Evolutionary conservation across 768 basidiomycete species (phyloP).

Genomic region (Strobilomyces echinocephalus): DNA sequence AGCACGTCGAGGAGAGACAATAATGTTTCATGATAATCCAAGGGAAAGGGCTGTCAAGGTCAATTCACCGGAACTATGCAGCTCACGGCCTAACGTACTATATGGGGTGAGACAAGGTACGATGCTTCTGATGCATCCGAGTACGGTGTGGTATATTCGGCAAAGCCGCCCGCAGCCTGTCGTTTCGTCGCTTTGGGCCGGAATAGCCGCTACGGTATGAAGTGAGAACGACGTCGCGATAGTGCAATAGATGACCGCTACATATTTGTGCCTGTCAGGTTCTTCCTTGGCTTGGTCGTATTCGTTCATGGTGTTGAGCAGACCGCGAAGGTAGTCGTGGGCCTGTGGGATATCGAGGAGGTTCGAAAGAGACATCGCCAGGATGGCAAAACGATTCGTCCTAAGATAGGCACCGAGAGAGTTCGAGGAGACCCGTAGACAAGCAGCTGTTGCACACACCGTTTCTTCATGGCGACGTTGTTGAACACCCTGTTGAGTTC

Average conservation of each 20-base stretch:
- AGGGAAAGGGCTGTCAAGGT: slow-evolving; percentile 64
- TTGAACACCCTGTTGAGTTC: slow-evolving; percentile 76
- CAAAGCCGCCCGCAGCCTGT: slow-evolving; percentile 44
- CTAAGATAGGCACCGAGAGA: slow-evolving; percentile 35
- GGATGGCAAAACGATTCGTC: slow-evolving; percentile 75
- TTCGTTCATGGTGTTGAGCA: slow-evolving; percentile 67
- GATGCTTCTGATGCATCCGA: slow-evolving; percentile 59
- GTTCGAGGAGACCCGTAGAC: background rate
- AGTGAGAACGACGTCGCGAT: slow-evolving; percentile 7
- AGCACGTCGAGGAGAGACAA: slow-evolving; percentile 86
- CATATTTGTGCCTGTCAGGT: slow-evolving; percentile 62
- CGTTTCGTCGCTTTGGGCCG: slow-evolving; percentile 55
- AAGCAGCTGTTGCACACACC: slow-evolving; percentile 40
- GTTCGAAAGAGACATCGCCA: slow-evolving; percentile 82
- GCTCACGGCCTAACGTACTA: slow-evolving; percentile 44
- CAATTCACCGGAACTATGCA: slow-evolving; percentile 2
- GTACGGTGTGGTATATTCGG: slow-evolving; percentile 59
- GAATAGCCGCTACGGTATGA: slow-evolving; percentile 47
- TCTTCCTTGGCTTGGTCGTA: slow-evolving; percentile 66
- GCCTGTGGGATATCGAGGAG: slow-evolving; percentile 78
- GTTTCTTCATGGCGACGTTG: slow-evolving; percentile 71
- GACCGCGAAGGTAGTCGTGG: slow-evolving; percentile 71
- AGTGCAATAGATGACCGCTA: slow-evolving; percentile 25
- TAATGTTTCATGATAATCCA: slow-evolving; percentile 88
- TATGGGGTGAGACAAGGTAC: slow-evolving; percentile 68